Evolutionary conservation across 371 early-diverging fungal species (phyloP), one percentile per base, ranked within the genome.

Genomic region (Syncephalastrum sp.): DNA sequence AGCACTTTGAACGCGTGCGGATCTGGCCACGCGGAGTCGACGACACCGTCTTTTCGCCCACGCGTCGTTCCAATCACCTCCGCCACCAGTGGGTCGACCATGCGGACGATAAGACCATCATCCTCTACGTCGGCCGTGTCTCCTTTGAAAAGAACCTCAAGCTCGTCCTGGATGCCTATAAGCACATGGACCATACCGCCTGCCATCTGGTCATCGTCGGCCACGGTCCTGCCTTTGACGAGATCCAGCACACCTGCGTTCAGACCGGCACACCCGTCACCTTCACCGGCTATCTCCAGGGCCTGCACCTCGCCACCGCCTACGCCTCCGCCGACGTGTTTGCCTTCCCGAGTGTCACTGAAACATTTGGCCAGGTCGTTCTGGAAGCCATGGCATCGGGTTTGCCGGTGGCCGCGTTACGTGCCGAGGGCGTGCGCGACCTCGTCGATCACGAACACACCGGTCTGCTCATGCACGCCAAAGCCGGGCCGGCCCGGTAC

Each of bases 151-250:
- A 79, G 60, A 79, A 79, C 27, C 62, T 79, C n/a, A 47, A 56
- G 5, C 42, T 79, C 16, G 55, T 79, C 3, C 50, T 79, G 10
- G 71, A 79, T 5, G 69, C 70, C 13, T 79, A 79, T 50, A 54
- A 62, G 33, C 42, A 49, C 15, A 69, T 79, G 80, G 69, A 79
- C 54, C 69, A 79, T 23, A 25, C 33, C 6, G 25, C 17, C 1
- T 76, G 77, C 41, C 80, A 79, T 61, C 65, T 79, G 25, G 77
- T 79, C 44, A 55, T 79, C 19, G 76, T 79, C n/a, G 80, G 80
- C 16, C 69, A 79, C 54, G 80, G 80, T 14, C 77, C 80, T 15
- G 77, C 80, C 5, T 56, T 72, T 19, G 61, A 67, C 8, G 72
- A 66, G 7, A 68, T 79, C 2, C 69, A 72, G 41, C 44, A 48